Conservation (phyloP, 2,329 filamentous ascomycete genomes). For the Botryotinia narcissicola region DNA sequence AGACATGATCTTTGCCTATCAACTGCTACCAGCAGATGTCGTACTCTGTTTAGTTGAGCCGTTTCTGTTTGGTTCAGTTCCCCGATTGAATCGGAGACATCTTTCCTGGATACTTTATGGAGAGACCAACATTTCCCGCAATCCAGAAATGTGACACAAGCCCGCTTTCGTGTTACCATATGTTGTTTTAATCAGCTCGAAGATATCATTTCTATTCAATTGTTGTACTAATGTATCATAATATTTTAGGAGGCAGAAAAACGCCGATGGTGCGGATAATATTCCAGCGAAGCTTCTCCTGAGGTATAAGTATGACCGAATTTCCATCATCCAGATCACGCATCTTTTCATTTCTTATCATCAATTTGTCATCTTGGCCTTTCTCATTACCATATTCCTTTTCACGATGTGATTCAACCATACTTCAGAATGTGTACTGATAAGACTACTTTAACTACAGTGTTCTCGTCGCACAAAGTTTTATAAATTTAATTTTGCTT, state of each 20-base stretch:
- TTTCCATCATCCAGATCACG: not conserved
- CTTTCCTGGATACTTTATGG: not conserved
- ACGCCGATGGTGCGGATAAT: too few relatives aligned
- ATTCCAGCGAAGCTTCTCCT: too few relatives aligned
- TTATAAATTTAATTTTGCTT: too few relatives aligned
- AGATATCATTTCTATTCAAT: rapidly evolving
- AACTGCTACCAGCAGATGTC: not conserved
- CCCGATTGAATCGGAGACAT: not conserved
- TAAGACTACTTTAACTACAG: not conserved
- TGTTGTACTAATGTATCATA: not conserved
- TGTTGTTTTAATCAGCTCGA: not conserved
- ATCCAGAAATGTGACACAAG: not conserved
- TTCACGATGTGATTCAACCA: not conserved
- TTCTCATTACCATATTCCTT: not conserved
- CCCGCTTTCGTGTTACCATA: too few relatives aligned
- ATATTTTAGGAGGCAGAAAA: not conserved
- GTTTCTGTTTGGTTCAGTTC: not conserved
- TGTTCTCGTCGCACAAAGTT: not conserved
- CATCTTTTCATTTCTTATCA: not conserved
- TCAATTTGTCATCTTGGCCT: not conserved
- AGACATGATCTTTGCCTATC: too few relatives aligned
- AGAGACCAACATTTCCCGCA: not conserved
- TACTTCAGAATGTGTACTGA: not conserved
- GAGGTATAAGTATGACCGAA: not conserved
- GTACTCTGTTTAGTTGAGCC: not conserved